Base-by-base conservation (phyloP, 352 stramenopile genomes). In the Phytophthora sojae region DNA sequence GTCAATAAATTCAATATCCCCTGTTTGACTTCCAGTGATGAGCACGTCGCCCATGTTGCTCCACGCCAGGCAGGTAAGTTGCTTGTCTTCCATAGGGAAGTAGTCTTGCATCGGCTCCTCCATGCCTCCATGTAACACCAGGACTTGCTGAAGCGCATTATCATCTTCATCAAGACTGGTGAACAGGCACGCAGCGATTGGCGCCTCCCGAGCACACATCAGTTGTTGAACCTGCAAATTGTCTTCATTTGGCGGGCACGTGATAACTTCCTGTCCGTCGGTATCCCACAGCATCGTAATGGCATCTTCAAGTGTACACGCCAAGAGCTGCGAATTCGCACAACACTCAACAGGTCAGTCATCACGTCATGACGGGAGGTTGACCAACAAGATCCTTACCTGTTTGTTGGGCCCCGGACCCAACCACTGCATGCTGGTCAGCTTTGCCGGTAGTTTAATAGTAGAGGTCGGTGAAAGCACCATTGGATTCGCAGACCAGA, bases 401-500 rank as follows among this genome's bases (percentile, higher is more conserved):
- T 83, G 69, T 37, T 76, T 75, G 47, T 53, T 71, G 47, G 76
- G 50, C 3, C 66, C 67, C 3, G 73, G 73, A 11, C 76, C 70
- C 14, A 83, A 45, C 76, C 76, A 83, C 56, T 68, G 57, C 17
- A 83, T 39, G 62, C 69, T 68, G 5, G 63, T 67, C 32, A 83
- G 47, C 23, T 45, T 66, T 25, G 65, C 56, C 17, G 69, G 70
- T 49, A 83, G 53, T 25, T 63, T 58, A n/a, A 86, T 79, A 21
- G 67, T 82, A 7, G 51, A 67, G 12, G 51, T 53, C 3, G 67
- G 64, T 19, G 73, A 72, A n/a, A 76, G 30, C 2, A 52, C 57
- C n/a, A 72, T 51, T 2, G 66, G 61, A n/a, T 80, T 68, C n/a
- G 75, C 44, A n/a, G 69, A 64, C 78, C 78, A 86, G 62, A 86